Base-by-base conservation (phyloP, 148 eudicot genomes). In the Rhododendron henanense region DNA sequence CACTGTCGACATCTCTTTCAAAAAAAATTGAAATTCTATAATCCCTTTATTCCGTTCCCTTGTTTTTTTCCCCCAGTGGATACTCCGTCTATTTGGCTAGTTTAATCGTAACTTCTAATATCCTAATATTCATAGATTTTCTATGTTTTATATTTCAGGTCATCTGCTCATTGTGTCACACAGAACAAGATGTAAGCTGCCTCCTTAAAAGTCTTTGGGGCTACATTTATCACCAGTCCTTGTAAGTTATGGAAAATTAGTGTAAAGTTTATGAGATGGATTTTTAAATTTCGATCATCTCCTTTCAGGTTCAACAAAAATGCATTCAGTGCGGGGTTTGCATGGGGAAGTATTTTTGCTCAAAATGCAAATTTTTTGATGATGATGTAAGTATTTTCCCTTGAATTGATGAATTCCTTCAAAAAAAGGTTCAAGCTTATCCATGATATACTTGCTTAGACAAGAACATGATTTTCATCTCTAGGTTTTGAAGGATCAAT, bases 161-260 rank as follows among this genome's bases (percentile, higher is more conserved):
- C 82, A 89, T 94, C 55, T 95, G 98, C 90, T 93, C 97, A 41
- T 61, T 91, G 18, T 95, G 98, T 85, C 90, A 84, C 87, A 92
- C 93, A 33, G 97, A 95, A 86, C 98, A 95, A 90, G 95, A 94
- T 90, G 98, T 95, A 84, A 92, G 97, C 88, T 18, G 67, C 74
- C 53, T 59, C 79, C 31, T 19, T 25, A 77, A 48, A 53, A 31
- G 0, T 14, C 55, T 19, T 74, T 18, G 19, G 53, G 18, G 57
- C 37, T 48, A 48, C 51, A 47, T 79, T 79, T 79, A 28, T 48
- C 35, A 25, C n/a, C 57, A 18, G 23, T 19, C 45, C 63, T 23
- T 25, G 61, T 9, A 51, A 48, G 28, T 86, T 82, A 44, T 31
- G 57, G 44, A 1, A 44, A 78, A 45, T 25, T 13, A 25, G 10